Base-by-base conservation (phyloP, 2,329 filamentous ascomycete species). In the Scopulariopsis brevicaulis region DNA sequence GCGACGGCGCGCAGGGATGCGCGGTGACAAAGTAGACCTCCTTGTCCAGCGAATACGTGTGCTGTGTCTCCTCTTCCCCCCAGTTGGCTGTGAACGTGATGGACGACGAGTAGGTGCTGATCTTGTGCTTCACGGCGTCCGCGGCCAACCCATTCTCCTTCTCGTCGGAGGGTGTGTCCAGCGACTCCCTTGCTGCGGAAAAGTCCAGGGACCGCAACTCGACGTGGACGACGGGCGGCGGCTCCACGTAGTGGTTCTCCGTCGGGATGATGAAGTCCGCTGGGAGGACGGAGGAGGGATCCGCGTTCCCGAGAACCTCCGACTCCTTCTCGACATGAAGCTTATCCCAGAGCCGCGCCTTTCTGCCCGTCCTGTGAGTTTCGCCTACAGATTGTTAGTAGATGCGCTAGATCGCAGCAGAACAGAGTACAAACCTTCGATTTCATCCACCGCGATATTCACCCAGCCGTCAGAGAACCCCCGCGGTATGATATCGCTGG, bases 1-100 rank as follows among this genome's bases (percentile, higher is more conserved):
- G 74, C 1, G 81, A 82, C 1, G 80, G 77, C 5, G 80, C 76
- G 63, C 84, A 87, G 0, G 84, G 84, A 62, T 86, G 82, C 0
- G 83, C 83, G 1, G 84, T 86, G 20, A 86, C 80, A 65, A 87
- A 87, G 63, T 79, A 79, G 24, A 86, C 75, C 59, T 87, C 83
- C 62, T 83, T 79, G 6, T 70, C 69, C 11, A 87, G 68, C 1
- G 74, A 64, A 56, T 78, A 74, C 1, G 72, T 73, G 56, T 76
- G 63, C 58, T 76, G 70, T 18, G 46, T 37, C 2, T 69, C 65
- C 2, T 72, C 69, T 34, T 75, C 74, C 40, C 73, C 68, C 14
- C 69, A 69, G 11, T 55, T 57, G 4, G 78, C 69, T 1, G 66
- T 67, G 61, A 79, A 79, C 5, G 69, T 63, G 5, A 74, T 59